Evolutionary conservation across 768 basidiomycete genomes (phyloP).

Genomic region (Collybiopsis luxurians): DNA sequence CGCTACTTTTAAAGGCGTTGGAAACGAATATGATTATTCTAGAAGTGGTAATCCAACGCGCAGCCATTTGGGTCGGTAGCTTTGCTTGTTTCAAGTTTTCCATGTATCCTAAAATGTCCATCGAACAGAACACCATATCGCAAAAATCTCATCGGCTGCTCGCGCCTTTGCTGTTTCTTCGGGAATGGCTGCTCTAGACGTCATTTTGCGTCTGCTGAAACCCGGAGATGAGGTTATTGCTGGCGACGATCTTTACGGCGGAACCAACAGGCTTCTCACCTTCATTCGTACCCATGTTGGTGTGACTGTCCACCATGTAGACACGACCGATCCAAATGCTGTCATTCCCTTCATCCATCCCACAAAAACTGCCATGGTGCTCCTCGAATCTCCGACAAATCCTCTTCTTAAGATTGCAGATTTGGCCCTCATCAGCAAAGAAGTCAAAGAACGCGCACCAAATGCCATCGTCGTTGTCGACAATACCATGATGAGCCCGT

Average conservation of each 20-base stretch:
- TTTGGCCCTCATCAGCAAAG: conserved; percentile 74
- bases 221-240: conserved; percentile 96
- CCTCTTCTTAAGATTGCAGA: conserved; percentile 95
- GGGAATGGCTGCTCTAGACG: conserved; percentile 97
- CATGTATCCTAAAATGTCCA: background rate
- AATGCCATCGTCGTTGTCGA: conserved; percentile 88
- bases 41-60: conserved; percentile 96
- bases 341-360: conserved; percentile 64
- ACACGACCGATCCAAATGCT: conserved; percentile 75
- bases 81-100: conserved; percentile 5
- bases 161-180: conserved; percentile 93
- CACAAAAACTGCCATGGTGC: conserved; percentile 87
- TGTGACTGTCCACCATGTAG: conserved; percentile 88
- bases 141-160: conserved; percentile 90
- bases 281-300: conserved; percentile 88
- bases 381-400: conserved; percentile 97
- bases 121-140: conserved; percentile 88
- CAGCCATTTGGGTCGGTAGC: conserved; percentile 77
- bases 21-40: conserved; percentile 89
- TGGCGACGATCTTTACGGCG: conserved; percentile 96
- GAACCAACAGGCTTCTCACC: conserved; percentile 90
- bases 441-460: conserved; percentile 80
- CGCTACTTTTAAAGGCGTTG: conserved; percentile 94
- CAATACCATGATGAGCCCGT: conserved; percentile 99
- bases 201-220: conserved; percentile 90